Evolutionary conservation across 73 alveolate species (phyloP).

Genomic region (Uronychia setigera): DNA sequence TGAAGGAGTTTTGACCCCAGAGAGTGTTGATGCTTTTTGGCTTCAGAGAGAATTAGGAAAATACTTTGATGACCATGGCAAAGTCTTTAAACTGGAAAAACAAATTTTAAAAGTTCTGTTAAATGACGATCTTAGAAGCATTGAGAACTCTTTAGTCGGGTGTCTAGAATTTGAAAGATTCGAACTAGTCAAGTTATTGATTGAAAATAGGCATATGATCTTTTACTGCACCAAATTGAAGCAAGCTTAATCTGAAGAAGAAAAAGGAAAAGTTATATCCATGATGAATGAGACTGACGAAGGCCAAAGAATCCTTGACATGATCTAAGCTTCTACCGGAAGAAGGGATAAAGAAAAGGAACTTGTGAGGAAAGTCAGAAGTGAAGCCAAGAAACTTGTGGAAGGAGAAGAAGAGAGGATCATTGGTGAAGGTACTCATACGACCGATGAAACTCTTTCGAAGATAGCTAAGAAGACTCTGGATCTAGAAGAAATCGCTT

Average conservation of each 20-base stretch:
- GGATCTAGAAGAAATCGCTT: conserved; percentile 81
- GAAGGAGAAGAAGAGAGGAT: conserved; percentile 3
- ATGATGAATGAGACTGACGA: conserved; percentile 61
- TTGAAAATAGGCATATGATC: conserved; percentile 56
- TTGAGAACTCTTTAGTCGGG: conserved; percentile 66
- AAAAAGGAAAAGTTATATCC: conserved; percentile 37
- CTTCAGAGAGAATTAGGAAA: conserved; percentile 36
- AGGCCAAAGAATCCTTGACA: conserved; percentile 33
- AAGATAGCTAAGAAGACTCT: conserved; percentile 60
- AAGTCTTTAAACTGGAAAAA: conserved; percentile 52
- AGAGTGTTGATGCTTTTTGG: conserved; percentile 76
- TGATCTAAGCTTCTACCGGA: conserved; percentile 8
- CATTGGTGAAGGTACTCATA: conserved; percentile 14
- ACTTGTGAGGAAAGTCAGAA: background rate
- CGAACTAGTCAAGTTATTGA: conserved; percentile 48
- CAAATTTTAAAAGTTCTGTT: conserved; percentile 50
- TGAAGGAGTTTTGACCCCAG: conserved; percentile 17
- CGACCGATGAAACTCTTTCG: conserved; percentile 7
- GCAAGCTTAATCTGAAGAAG: conserved; percentile 57
- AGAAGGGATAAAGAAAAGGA: conserved; percentile 19
- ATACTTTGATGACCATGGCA: conserved; percentile 6
- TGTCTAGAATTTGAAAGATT: conserved; percentile 49
- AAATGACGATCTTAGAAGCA: conserved; percentile 40
- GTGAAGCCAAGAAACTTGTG: background rate
- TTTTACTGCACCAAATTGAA: conserved; percentile 54